Evolutionary conservation across 495 filamentous ascomycete species (phyloP).

Genomic region (Neurospora pannonica): DNA sequence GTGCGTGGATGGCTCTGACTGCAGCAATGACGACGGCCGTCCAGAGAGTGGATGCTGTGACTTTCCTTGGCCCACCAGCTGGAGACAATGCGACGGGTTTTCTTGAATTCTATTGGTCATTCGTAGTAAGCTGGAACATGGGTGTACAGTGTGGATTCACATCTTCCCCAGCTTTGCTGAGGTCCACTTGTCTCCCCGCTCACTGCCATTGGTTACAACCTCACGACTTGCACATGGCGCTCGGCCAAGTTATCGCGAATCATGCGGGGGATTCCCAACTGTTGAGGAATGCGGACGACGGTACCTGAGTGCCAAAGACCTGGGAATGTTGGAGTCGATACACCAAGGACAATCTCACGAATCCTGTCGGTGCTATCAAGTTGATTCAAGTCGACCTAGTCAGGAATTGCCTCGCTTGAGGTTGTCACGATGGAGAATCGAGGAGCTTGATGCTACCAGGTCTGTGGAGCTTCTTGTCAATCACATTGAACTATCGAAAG

Average conservation of each 20-base stretch:
- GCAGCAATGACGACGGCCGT: background rate
- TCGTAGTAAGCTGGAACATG: background rate
- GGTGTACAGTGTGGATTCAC: background rate
- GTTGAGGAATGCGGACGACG: background rate
- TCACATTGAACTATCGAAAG: background rate
- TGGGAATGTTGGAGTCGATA: background rate
- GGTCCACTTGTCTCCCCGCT: background rate
- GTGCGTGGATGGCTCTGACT: background rate
- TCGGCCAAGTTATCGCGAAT: background rate
- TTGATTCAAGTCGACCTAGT: no score
- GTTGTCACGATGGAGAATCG: no score
- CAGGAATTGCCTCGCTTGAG: no score
- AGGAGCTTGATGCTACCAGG: background rate
- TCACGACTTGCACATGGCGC: background rate
- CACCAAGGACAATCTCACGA: background rate
- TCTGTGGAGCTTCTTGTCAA: background rate
- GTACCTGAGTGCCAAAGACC: background rate
- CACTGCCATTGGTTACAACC: background rate
- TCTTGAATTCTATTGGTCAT: no score
- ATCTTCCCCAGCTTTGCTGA: background rate
- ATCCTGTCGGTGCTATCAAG: background rate
- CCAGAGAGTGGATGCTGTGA: background rate
- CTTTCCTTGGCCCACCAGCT: background rate
- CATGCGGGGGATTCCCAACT: background rate
- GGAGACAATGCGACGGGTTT: background rate